Evolutionary conservation across 2,329 filamentous ascomycete species (phyloP).

Genomic region (Hypoxylon sp.): DNA sequence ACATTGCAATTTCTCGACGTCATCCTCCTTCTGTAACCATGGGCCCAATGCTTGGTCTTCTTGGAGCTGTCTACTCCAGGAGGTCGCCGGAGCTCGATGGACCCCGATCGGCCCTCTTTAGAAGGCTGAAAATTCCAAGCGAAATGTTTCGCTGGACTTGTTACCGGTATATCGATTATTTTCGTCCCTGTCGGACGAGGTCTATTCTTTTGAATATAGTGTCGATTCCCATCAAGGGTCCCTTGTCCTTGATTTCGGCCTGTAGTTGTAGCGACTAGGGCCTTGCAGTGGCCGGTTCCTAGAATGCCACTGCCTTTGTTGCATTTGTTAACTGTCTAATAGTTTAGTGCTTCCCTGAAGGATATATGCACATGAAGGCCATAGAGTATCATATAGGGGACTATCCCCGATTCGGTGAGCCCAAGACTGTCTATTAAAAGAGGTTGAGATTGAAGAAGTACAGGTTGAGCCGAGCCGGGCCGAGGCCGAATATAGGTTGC

Average conservation of each 20-base stretch:
- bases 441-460: too few species aligned
- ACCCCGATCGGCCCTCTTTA: not conserved
- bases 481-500: too few species aligned
- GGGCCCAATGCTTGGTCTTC: slow-evolving; percentile 13
- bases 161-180: not conserved
- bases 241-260: not conserved
- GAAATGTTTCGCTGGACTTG: slow-evolving; percentile 4
- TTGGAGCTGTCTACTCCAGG: not conserved
- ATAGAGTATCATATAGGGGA: not conserved
- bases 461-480: too few species aligned
- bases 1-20: not conserved
- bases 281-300: not conserved
- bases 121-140: slow-evolving; percentile 4
- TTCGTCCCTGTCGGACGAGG: not conserved
- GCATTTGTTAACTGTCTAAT: not conserved
- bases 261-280: not conserved
- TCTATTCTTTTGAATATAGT: not conserved
- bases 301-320: slow-evolving; percentile 3
- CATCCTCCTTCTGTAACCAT: not conserved
- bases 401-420: too few species aligned
- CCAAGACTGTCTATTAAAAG: too few species aligned
- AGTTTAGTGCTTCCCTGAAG: slow-evolving; percentile 1
- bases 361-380: slow-evolving; percentile 6
- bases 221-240: not conserved
- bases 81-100: slow-evolving; percentile 3